Evolutionary conservation across 495 filamentous ascomycete genomes (phyloP).

Genomic region (Xylaria intraflava): DNA sequence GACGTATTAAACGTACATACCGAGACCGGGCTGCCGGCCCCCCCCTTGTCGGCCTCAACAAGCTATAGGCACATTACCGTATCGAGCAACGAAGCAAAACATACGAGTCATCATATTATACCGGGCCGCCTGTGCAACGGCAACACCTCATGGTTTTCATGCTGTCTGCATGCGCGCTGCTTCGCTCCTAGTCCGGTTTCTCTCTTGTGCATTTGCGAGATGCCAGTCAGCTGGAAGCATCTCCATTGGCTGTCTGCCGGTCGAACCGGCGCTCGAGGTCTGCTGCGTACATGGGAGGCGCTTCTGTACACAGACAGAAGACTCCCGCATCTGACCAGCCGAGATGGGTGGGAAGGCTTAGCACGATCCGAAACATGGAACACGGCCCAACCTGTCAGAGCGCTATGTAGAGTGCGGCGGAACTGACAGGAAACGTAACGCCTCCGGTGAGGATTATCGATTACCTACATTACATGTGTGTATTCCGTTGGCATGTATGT

Average conservation of each 20-base stretch:
- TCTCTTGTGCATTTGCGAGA: slow-evolving; percentile 4
- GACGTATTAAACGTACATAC: too few relatives aligned
- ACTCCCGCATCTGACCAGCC: neutral
- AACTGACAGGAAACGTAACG: too few relatives aligned
- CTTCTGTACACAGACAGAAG: neutral
- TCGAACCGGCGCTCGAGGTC: neutral
- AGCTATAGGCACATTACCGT: neutral
- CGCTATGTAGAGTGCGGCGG: too few relatives aligned
- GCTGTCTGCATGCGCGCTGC: slow-evolving; percentile 8
- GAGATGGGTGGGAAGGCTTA: neutral
- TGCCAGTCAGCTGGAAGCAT: slow-evolving; percentile 15
- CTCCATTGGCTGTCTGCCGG: slow-evolving; percentile 1
- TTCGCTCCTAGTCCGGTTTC: neutral
- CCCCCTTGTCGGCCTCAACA: too few relatives aligned
- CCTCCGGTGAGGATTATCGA: neutral
- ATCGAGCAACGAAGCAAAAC: neutral
- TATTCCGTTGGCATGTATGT: too few relatives aligned
- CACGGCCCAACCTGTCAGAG: too few relatives aligned
- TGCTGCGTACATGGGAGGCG: neutral
- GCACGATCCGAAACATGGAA: neutral
- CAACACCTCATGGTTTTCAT: slow-evolving; percentile 11
- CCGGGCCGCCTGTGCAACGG: slow-evolving; percentile 6
- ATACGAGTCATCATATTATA: slow-evolving; percentile 5
- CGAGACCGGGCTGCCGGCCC: too few relatives aligned
- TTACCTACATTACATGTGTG: neutral